These are phyloP conservation scores for Nicotiana noctiflora DNA, from an alignment of 257 asterid genomes.

Conservation along the genomic window DNA sequence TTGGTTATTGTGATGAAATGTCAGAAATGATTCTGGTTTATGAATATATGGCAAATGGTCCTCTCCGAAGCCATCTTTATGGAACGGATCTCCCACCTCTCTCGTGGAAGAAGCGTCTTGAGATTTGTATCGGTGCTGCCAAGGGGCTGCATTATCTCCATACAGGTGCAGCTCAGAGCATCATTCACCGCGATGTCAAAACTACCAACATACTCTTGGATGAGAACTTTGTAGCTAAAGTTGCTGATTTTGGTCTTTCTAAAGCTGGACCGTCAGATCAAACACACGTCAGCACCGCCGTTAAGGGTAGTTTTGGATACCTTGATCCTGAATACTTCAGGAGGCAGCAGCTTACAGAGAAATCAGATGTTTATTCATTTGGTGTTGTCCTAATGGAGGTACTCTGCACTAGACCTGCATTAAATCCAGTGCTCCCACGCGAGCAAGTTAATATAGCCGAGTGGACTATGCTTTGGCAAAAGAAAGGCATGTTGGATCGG, in stretches of 20 bases:
- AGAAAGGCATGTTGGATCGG: conserved; percentile 38
- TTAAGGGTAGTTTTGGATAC: conserved; percentile 44
- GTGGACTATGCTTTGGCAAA: conserved; percentile 48
- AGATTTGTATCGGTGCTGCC: conserved; percentile 46
- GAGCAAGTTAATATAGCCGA: conserved; percentile 49
- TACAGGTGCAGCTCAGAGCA: conserved; percentile 46
- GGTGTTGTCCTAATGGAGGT: conserved; percentile 50
- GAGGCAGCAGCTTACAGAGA: conserved; percentile 46
- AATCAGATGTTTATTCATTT: conserved; percentile 44
- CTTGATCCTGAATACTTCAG: conserved; percentile 49
- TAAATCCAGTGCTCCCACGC: conserved; percentile 41
- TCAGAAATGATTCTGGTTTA: conserved; percentile 48
- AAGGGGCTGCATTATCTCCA: conserved; percentile 47
- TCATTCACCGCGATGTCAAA: conserved; percentile 45
- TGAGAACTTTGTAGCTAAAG: conserved; percentile 41
- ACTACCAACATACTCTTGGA: conserved; percentile 45
- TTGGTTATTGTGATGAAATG: conserved; percentile 44
- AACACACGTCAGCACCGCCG: conserved; percentile 46
- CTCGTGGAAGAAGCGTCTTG: conserved; percentile 43
- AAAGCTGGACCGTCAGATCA: conserved; percentile 48
- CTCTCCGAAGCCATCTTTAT: conserved; percentile 43
- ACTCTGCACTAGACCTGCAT: conserved; percentile 44
- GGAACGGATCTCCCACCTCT: conserved; percentile 45
- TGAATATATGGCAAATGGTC: conserved; percentile 47
- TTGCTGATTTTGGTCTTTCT: conserved; percentile 47